Base-by-base conservation (phyloP, 2,329 filamentous ascomycete species). In the Xylariaceae sp. region DNA sequence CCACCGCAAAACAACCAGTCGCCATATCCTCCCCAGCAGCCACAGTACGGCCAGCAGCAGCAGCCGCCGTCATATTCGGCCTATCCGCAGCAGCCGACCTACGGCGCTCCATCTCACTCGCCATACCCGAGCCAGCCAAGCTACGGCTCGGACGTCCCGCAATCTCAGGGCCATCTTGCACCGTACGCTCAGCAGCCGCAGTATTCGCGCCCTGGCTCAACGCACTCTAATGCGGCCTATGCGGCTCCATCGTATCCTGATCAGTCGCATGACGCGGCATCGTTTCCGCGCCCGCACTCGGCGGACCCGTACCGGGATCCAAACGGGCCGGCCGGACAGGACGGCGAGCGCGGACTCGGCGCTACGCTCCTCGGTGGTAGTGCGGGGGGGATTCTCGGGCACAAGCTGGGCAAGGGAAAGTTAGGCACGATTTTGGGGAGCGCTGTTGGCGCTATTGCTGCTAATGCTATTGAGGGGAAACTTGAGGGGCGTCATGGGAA, bases 331-430 rank as follows among this genome's bases (percentile, higher is more conserved):
- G 13, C n/a, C 13, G 47, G 51, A 15, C 53, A 58, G 41, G 71
- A 74, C 5, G 80, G 77, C 58, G 81, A 84, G 51, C 73, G 76
- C 42, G 80, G 81, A 8, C 71, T 84, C 12, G 74, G 80, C 12
- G 76, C 80, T 1, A 78, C 80, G 2, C 63, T 83, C 3, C 52
- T 80, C 1, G 80, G 80, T 13, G 76, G 78, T 19, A 77, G 75
- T 2, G 76, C 74, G 0, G 81, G 81, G 36, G 80, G 76, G 0
- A 77, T 78, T 53, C 53, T 80, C 0, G 80, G 76, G 0, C 76
- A 82, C 63, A 77, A 83, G 66, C 65, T 79, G 10, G 79, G 80
- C 18, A 78, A 78, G 49, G 79, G 80, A 6, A 70, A 76, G 45
- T 63, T 84, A 34, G 78, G 78, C 21, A 79, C 80, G 1, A 61